These are phyloP conservation scores for Lentinula aciculospora DNA, from an alignment of 768 basidiomycete genomes.

Conservation along the genomic window DNA sequence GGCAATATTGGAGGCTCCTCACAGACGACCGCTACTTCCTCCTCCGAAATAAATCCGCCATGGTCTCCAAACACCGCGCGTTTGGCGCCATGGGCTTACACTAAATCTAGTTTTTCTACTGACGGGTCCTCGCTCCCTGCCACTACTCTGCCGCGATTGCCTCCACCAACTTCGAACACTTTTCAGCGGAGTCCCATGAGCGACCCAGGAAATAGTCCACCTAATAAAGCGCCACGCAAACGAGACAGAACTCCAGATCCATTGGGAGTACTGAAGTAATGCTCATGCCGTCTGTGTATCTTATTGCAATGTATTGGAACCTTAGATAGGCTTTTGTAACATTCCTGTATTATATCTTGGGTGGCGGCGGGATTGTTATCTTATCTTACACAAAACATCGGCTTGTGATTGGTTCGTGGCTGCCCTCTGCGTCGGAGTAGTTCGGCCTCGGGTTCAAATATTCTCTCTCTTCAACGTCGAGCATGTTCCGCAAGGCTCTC, in stretches of 20 bases:
- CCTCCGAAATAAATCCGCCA: slow-evolving; percentile 10
- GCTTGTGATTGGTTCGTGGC: slow-evolving; percentile 1
- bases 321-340: not conserved
- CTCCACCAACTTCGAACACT: slow-evolving; percentile 42
- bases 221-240: not conserved
- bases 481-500: slow-evolving; percentile 65
- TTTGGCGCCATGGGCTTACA: slow-evolving; percentile 53
- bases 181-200: slow-evolving; percentile 19
- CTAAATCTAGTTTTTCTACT: slow-evolving; percentile 41
- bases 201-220: not conserved
- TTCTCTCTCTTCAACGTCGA: slow-evolving; percentile 5
- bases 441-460: not conserved
- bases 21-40: slow-evolving; percentile 8
- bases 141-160: slow-evolving; percentile 43
- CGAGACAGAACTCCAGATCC: slow-evolving; percentile 8
- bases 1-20: not conserved
- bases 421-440: not conserved
- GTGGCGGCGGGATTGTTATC: not conserved
- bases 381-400: not conserved
- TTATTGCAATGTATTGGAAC: not conserved
- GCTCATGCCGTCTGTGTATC: not conserved
- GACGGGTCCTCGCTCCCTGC: slow-evolving; percentile 24
- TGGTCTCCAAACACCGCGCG: slow-evolving; percentile 14
- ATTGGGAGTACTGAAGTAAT: slow-evolving; percentile 13
- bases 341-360: too few species aligned